Base-by-base conservation (phyloP, 2,329 filamentous ascomycete genomes). In the Diaporthe humulicola region DNA sequence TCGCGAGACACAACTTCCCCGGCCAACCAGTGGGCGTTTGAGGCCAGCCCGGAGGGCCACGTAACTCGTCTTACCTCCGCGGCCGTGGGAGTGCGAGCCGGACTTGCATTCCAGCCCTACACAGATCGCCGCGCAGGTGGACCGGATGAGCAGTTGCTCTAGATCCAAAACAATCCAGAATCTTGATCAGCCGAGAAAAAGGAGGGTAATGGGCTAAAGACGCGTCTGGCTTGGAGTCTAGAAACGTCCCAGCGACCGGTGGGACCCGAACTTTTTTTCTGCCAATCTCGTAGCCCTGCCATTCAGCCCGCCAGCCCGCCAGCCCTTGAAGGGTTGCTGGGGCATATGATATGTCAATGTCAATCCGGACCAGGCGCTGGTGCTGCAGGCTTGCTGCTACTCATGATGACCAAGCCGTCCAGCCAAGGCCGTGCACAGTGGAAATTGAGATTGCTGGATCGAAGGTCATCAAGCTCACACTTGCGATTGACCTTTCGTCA, bases 41-140 rank as follows among this genome's bases (percentile, higher is more conserved):
- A 50, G 30, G 58, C 58, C 69, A 54, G 48, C 40, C 50, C 40
- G 17, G 71, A 52, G 33, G 58, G 45, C 25, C 54, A 71, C 74
- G 58, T 70, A 67, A 33, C 67, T 56, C 58, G 71, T 74, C 74
- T 67, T 64, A 71, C 74, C 57, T 72, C 57, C 70, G 70, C 38
- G 33, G 45, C 45, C 33, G 22, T 72, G 45, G n/a, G n/a, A 30
- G 48, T 45, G 45, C 33, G 54, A 48, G n/a, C 42, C 54, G 69
- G 69, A 45, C 38, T 57, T 71, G 54, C 52, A 57, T 57, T 58
- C 52, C 70, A 61, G 38, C 30, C 70, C 57, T 72, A 54, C 14
- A 52, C 28, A 38, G 70, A 40, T 60, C 70, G 48, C 50, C 33
- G 45, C 45, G 45, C 57, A 25, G 57, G 56, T 60, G 70, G 70